Evolutionary conservation across 2,329 filamentous ascomycete genomes (phyloP), one percentile per base, ranked within the genome.

Genomic region (Diaporthe australafricana): DNA sequence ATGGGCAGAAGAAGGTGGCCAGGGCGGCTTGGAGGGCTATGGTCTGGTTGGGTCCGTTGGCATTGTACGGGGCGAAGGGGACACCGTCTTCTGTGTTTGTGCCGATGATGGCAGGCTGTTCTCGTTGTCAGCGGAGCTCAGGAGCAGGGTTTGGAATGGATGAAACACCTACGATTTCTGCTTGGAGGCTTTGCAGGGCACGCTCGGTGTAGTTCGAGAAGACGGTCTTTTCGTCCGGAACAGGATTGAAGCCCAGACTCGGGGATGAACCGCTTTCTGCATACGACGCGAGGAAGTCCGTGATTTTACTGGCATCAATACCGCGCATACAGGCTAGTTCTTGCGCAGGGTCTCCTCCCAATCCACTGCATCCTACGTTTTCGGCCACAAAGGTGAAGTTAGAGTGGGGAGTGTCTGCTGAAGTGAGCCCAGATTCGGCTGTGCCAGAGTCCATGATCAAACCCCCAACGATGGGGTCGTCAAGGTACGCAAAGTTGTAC

Each of bases 361-460:
- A 57, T 52, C 73, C 76, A 42, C 74, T 73, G 68, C 79, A 80
- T 16, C 77, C 78, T 16, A 81, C 70, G 5, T 73, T 70, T 27
- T 75, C 73, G 12, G 79, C 78, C 4, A 80, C 78, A 66, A 80
- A 77, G 20, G 77, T 75, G 70, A 80, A 80, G 62, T 79, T 76
- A 17, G 75, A 70, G 45, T 79, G 74, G 14, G 72, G 68, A 8
- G 17, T 70, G 55, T 27, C 73, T 40, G 45, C 71, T 53, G 38
- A 30, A 4, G 22, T 20, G 38, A 63, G 27, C 12, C 57, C 57
- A 35, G 42, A 32, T 25, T 48, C 57, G 25, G 56, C 70, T 1
- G 73, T 60, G 8, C 71, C 78, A 20, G 72, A 78, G 63, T 73
- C 75, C 70, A 57, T 62, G 66, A 72, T 45, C 55, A 66, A 68